phyloP scores from a whole-genome alignment of 768 basidiomycete genomes.

The Psilocybe cubensis region DNA sequence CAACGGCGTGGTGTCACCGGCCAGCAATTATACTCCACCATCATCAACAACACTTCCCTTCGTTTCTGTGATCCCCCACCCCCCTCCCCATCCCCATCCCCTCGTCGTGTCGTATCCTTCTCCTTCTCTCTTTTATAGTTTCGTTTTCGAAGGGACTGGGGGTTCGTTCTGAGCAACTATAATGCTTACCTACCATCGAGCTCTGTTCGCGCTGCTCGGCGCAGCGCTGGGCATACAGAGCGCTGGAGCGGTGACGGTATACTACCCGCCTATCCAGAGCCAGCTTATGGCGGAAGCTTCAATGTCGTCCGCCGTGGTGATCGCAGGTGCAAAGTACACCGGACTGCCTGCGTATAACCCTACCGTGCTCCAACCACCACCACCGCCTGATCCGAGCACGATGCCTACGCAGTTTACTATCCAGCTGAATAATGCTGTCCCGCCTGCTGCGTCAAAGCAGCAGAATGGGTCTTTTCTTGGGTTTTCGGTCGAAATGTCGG shows the following conservation, averaged over 20 bases:
- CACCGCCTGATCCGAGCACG: slow-evolving; percentile 50
- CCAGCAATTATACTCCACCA: no score
- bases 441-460: slow-evolving; percentile 36
- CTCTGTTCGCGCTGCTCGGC: neutral
- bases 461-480: slow-evolving; percentile 51
- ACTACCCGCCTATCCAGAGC: slow-evolving; percentile 2
- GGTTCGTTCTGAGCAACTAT: no score
- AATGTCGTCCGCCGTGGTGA: neutral
- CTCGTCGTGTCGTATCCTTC: neutral
- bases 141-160: no score
- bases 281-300: neutral
- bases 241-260: slow-evolving; percentile 7
- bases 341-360: slow-evolving; percentile 59
- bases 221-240: neutral
- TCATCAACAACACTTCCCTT: no score
- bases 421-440: slow-evolving; percentile 43
- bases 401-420: slow-evolving; percentile 47
- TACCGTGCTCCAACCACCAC: slow-evolving; percentile 50
- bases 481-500: slow-evolving; percentile 67
- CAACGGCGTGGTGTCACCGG: no score
- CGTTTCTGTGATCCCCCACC: no score
- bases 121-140: neutral
- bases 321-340: slow-evolving; percentile 41
- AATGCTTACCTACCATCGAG: neutral
- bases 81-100: no score